phyloP scores from a whole-genome alignment of 1,139 yeast genomes.

The Yamadazyma mexicana region DNA sequence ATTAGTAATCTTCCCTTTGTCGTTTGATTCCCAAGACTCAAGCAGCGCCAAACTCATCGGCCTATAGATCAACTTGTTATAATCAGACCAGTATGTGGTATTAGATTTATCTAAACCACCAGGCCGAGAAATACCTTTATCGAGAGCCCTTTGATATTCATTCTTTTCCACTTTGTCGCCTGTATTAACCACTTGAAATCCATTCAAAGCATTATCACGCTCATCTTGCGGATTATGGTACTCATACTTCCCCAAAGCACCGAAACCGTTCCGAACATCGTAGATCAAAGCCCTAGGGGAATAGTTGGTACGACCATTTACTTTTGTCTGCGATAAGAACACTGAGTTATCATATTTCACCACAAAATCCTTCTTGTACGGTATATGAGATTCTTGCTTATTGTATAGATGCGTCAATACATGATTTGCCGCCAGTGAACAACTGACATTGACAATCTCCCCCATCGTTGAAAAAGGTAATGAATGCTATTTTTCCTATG shows the following conservation, averaged over 20 bases:
- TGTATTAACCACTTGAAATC: slow-evolving; percentile 18
- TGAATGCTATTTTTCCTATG: not conserved
- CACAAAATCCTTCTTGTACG: slow-evolving; percentile 37
- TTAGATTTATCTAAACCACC: slow-evolving; percentile 35
- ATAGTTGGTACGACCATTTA: slow-evolving; percentile 56
- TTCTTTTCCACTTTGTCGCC: slow-evolving; percentile 32
- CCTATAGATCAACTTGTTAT: slow-evolving; percentile 63
- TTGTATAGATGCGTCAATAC: slow-evolving; percentile 78
- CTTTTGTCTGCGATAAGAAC: slow-evolving; percentile 33
- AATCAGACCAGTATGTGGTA: slow-evolving; percentile 81
- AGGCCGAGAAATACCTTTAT: slow-evolving; percentile 36
- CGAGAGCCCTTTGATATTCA: slow-evolving; percentile 64
- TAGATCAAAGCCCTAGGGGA: slow-evolving; percentile 78
- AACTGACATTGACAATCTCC: slow-evolving; percentile 69
- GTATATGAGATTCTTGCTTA: slow-evolving; percentile 67
- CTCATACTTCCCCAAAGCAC: slow-evolving; percentile 56
- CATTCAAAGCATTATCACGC: slow-evolving; percentile 1
- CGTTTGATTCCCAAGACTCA: slow-evolving; percentile 49
- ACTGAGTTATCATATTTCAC: slow-evolving; percentile 31
- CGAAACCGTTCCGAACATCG: slow-evolving; percentile 71
- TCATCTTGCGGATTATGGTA: slow-evolving; percentile 30
- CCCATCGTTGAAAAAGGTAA: slow-evolving; percentile 42
- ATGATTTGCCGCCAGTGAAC: slow-evolving; percentile 74
- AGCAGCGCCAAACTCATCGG: slow-evolving; percentile 60
- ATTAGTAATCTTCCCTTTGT: slow-evolving; percentile 21